These are phyloP conservation scores for Pleurotus salmoneostramineus DNA, from an alignment of 768 basidiomycete species.

Conservation along the genomic window DNA sequence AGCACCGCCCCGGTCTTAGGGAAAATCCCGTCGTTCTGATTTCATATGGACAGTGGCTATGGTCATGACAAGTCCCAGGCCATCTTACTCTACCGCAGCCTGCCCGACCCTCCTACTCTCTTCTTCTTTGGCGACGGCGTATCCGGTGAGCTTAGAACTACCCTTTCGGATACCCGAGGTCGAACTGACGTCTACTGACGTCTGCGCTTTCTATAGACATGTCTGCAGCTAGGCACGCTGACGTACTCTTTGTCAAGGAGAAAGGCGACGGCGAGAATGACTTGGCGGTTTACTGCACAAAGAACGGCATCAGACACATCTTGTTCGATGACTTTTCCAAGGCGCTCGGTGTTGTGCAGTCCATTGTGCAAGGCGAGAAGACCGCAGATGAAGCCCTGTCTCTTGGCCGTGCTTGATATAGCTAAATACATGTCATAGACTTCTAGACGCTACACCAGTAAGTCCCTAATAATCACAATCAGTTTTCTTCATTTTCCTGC, in stretches of 20 bases:
- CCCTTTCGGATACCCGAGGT: background rate
- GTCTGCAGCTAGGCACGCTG: constrained; percentile 89
- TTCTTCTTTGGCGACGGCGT: constrained; percentile 99
- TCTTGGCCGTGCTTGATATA: background rate
- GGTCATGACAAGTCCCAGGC: constrained; percentile 98
- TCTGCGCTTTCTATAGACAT: constrained; percentile 50
- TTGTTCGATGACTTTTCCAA: constrained; percentile 70
- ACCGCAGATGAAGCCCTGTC: constrained; percentile 44
- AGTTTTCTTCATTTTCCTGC: background rate
- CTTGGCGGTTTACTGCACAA: constrained; percentile 75
- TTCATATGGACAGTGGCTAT: constrained; percentile 49
- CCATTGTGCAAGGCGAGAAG: constrained; percentile 70
- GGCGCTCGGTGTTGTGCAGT: constrained; percentile 56
- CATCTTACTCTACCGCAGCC: constrained; percentile 83
- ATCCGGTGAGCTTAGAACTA: constrained; percentile 55
- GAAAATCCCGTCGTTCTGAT: constrained; percentile 2
- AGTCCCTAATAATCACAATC: background rate
- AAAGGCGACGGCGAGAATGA: constrained; percentile 81
- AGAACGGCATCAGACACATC: constrained; percentile 76
- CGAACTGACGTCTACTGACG: background rate
- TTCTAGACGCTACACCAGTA: background rate
- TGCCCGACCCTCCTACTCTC: constrained; percentile 67
- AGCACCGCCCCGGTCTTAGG: background rate
- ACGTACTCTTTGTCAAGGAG: constrained; percentile 91
- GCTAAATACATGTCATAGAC: background rate